Evolutionary conservation across 2,329 filamentous ascomycete species (phyloP).

Genomic region (Metarhizium rileyi): DNA sequence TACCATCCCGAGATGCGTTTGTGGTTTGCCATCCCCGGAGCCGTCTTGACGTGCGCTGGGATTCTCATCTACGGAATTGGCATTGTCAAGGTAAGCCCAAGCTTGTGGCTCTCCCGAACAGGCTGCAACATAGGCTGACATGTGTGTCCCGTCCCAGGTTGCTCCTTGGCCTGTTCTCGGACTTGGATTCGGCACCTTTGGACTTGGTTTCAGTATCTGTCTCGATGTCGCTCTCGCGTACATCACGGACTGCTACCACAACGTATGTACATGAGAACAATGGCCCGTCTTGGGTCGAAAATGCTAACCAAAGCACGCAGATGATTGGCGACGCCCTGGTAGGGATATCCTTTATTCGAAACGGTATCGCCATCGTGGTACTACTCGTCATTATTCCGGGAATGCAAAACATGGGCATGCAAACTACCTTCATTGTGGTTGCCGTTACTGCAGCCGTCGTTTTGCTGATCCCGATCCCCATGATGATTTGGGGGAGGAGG

Average conservation of each 20-base stretch:
- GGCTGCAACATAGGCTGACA: background rate
- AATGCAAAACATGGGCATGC: slow-evolving; percentile 13
- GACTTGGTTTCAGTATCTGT: slow-evolving; percentile 18
- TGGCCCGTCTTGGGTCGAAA: no score
- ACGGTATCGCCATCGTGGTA: slow-evolving; percentile 12
- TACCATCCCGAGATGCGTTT: slow-evolving; percentile 35
- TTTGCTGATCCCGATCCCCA: slow-evolving; percentile 10
- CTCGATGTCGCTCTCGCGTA: slow-evolving; percentile 26
- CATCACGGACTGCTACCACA: slow-evolving; percentile 25
- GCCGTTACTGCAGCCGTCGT: slow-evolving; percentile 6
- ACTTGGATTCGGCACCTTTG: slow-evolving; percentile 20
- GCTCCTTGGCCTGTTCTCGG: slow-evolving; percentile 13
- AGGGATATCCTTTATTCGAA: slow-evolving; percentile 14
- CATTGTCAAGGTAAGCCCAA: slow-evolving; percentile 17
- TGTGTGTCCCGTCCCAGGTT: background rate
- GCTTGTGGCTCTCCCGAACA: slow-evolving; percentile 14
- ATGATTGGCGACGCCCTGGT: slow-evolving; percentile 14
- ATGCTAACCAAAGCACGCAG: slow-evolving; percentile 7
- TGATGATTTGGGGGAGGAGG: slow-evolving; percentile 15
- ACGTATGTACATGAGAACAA: slow-evolving; percentile 13
- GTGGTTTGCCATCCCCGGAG: slow-evolving; percentile 17
- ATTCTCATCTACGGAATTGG: slow-evolving; percentile 27
- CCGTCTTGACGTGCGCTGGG: slow-evolving; percentile 21
- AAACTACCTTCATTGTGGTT: slow-evolving; percentile 12
- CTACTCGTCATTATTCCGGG: slow-evolving; percentile 13